phyloP scores from a whole-genome alignment of 768 basidiomycete species.

The Leccinellum luteum region DNA sequence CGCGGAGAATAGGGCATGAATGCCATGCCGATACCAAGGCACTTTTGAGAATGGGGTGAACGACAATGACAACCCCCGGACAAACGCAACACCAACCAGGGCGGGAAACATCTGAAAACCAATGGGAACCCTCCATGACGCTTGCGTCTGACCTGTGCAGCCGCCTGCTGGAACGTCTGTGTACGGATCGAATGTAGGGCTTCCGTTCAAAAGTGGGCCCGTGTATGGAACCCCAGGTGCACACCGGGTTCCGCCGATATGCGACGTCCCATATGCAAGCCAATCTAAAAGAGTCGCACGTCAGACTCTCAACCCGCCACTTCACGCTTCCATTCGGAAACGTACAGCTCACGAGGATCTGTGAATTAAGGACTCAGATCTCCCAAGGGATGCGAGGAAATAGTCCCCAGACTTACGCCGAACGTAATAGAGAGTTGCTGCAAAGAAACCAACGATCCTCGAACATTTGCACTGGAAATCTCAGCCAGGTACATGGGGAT shows the following conservation, averaged over 20 bases:
- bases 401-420: constrained; percentile 26
- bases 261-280: constrained; percentile 33
- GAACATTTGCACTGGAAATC: constrained; percentile 38
- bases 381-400: neutral
- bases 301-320: neutral
- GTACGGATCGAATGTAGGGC: constrained; percentile 28
- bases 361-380: neutral
- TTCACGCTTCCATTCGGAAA: neutral
- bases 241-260: constrained; percentile 33
- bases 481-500: constrained; percentile 38
- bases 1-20: constrained; percentile 44
- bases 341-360: constrained; percentile 35
- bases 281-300: constrained; percentile 20
- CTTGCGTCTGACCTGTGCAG: constrained; percentile 30
- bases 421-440: constrained; percentile 36
- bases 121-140: constrained; percentile 36
- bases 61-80: neutral
- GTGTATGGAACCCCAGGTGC: constrained; percentile 29
- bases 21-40: constrained; percentile 30
- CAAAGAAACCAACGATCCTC: constrained; percentile 36
- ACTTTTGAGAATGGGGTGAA: constrained; percentile 14
- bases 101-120: constrained; percentile 40
- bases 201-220: constrained; percentile 31
- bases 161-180: constrained; percentile 31
- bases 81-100: constrained; percentile 25